phyloP scores from a whole-genome alignment of 805 yeast species.

The Pichia kluyveri region DNA sequence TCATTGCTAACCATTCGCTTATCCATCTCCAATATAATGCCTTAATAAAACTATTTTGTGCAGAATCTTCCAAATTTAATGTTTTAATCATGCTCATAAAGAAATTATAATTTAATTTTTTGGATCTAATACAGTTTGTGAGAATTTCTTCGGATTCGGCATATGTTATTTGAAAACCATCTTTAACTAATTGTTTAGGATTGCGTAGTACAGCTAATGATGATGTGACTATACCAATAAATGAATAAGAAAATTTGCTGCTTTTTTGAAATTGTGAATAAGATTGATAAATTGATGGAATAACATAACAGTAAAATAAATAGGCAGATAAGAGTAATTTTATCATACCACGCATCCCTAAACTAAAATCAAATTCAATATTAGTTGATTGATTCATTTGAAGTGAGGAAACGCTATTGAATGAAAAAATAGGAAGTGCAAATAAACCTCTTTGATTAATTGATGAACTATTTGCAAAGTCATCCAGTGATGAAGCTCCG shows the following conservation, averaged over 20 bases:
- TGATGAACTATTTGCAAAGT: slow-evolving; percentile 28
- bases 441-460: slow-evolving; percentile 20
- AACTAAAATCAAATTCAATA: slow-evolving; percentile 6
- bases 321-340: slow-evolving; percentile 17
- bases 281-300: slow-evolving; percentile 10
- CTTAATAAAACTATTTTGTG: slow-evolving; percentile 15
- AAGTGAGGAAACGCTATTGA: slow-evolving; percentile 1
- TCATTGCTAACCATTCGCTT: slow-evolving; percentile 3
- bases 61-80: slow-evolving; percentile 3
- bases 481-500: slow-evolving; percentile 53
- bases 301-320: slow-evolving; percentile 14
- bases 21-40: slow-evolving; percentile 15
- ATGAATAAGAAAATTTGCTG: background rate
- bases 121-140: background rate
- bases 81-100: slow-evolving; percentile 6
- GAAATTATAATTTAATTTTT: background rate
- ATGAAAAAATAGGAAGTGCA: slow-evolving; percentile 21
- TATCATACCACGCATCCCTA: slow-evolving; percentile 17
- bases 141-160: background rate
- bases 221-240: background rate
- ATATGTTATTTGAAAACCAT: background rate
- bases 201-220: background rate
- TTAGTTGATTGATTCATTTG: slow-evolving; percentile 8
- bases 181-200: background rate
- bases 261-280: background rate